A percentile compares a stretch with the other conserved stretches of the same genome.
phyloP scores from a whole-genome alignment of 306 rosid genomes.

The Trichosanthes cucumerina region DNA sequence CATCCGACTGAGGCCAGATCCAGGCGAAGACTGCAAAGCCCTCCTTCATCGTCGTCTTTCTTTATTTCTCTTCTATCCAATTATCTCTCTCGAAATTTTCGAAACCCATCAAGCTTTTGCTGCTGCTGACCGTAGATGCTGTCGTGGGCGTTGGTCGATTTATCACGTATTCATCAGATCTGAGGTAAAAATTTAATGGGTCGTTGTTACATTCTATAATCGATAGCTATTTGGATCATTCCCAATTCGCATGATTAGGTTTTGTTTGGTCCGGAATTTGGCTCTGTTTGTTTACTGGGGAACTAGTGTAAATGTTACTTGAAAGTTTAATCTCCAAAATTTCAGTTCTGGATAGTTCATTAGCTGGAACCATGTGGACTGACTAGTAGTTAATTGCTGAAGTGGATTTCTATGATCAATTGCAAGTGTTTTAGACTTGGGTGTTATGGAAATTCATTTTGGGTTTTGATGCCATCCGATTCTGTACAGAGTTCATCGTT shows the following conservation, averaged over 20 bases:
- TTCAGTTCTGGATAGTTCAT: neutral
- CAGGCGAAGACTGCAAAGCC: conserved; percentile 11
- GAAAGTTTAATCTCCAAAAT: neutral
- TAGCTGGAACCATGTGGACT: neutral
- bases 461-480: neutral
- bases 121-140: conserved; percentile 19
- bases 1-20: conserved; percentile 15
- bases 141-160: conserved; percentile 8
- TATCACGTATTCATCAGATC: conserved; percentile 26
- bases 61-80: neutral
- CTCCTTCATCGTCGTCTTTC: neutral
- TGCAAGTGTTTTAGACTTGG: neutral
- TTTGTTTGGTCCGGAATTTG: neutral
- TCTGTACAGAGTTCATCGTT: conserved; percentile 19
- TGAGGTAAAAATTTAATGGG: conserved; percentile 20
- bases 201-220: neutral
- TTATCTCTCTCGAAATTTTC: neutral
- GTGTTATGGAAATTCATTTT: neutral
- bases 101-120: neutral
- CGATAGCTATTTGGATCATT: conserved; percentile 14
- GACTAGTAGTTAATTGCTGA: neutral
- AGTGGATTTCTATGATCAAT: neutral
- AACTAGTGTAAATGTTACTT: conserved; percentile 12
- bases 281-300: conserved; percentile 3
- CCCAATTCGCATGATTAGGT: neutral